Evolutionary conservation across 345 rosid genomes (phyloP), one percentile per base, ranked within the genome.

Genomic region (Hypericum androsaemum): DNA sequence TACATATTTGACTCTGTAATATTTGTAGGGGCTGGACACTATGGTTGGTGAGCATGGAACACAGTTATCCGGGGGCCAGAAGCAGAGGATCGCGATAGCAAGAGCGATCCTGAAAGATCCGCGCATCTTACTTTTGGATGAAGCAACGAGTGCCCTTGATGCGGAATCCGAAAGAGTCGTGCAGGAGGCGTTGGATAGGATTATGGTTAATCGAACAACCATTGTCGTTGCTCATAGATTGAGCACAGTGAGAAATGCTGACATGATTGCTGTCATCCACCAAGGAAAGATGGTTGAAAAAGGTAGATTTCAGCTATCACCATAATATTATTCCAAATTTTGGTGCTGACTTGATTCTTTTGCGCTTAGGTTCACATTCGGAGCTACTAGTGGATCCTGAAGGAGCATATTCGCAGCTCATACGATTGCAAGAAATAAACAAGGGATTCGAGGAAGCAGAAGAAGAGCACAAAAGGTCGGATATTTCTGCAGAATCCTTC

Each of bases 11-110:
- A n/a, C n/a, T n/a, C n/a, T n/a, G n/a, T n/a, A n/a, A n/a, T n/a
- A n/a, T n/a, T n/a, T n/a, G n/a, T 51, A 84, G 73, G 98, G 96
- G 48, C 56, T 84, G 37, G 94, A 88, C 57, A 88, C 96, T 2
- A 73, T 80, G 94, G 95, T 80, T 5, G 98, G 98, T 12, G 96
- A 90, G 67, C 95, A 83, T 53, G 95, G 98, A 52, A 80, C 92
- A 15, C 96, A 82, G 64, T 80, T 92, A 44, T 88, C 96, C 0
- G 98, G 98, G 8, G 98, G 98, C 32, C 98, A 92, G 56, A 90
- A 90, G 66, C 98, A 90, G 71, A 79, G 97, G 58, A 70, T 88
- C 53, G 97, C 97, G 2, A 85, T 88, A 17, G 92, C 97, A 0
- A 79, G 97, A 63, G 97, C 95, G 1, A 85, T 85, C 47, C 58